A percentile compares a stretch with the other conserved stretches of the same genome.
phyloP scores from a whole-genome alignment of 2,329 filamentous ascomycete genomes.

The Hypoxylon sp. region DNA sequence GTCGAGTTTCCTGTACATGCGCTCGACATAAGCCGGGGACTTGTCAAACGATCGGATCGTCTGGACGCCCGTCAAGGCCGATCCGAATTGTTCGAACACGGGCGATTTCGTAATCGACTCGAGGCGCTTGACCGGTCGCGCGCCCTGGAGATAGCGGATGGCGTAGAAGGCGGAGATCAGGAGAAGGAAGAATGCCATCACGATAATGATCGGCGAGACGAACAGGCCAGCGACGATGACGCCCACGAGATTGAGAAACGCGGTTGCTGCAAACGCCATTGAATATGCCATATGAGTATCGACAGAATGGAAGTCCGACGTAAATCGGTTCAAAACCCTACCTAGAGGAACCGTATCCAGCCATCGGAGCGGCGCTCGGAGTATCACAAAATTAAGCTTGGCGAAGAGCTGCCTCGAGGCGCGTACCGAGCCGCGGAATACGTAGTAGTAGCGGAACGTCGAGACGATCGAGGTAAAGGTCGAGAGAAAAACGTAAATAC shows the following conservation, averaged over 20 bases:
- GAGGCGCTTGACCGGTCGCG: constrained; percentile 79
- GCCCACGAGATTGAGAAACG: constrained; percentile 71
- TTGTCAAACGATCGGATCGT: constrained; percentile 84
- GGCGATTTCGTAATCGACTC: constrained; percentile 83
- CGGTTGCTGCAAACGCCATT: constrained; percentile 69
- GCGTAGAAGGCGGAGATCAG: constrained; percentile 69
- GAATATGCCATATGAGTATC: constrained; percentile 75
- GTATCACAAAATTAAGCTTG: constrained; percentile 72
- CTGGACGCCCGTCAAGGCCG: constrained; percentile 76
- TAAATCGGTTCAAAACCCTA: constrained; percentile 81
- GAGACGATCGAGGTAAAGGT: constrained; percentile 67
- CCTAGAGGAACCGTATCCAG: constrained; percentile 83
- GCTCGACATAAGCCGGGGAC: constrained; percentile 71
- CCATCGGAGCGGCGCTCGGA: constrained; percentile 81
- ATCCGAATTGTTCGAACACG: constrained; percentile 83
- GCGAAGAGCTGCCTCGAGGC: constrained; percentile 78
- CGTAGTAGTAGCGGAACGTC: constrained; percentile 71
- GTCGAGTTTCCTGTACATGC: constrained; percentile 78
- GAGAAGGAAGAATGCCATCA: constrained; percentile 70
- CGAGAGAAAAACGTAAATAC: constrained; percentile 74
- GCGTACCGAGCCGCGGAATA: constrained; percentile 73
- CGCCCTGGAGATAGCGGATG: constrained; percentile 73
- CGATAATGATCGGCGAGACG: constrained; percentile 74
- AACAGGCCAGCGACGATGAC: constrained; percentile 75
- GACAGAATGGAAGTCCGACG: constrained; percentile 79